These are phyloP conservation scores for Cercophora scortea DNA, from an alignment of 495 filamentous ascomycete genomes.

Conservation along the genomic window DNA sequence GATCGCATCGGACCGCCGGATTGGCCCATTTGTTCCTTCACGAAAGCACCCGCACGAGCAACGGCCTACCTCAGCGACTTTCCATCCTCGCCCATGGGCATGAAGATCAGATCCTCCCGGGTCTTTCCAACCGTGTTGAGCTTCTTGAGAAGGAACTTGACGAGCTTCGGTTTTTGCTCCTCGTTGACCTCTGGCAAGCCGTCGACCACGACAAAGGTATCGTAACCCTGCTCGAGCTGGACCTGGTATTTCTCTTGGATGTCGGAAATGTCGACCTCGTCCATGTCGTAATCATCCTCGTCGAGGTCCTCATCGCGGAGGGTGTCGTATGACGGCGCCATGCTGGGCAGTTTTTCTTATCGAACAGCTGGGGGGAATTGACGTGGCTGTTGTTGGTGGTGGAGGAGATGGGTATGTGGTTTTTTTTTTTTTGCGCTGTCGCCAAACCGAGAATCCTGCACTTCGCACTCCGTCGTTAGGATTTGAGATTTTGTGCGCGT, in stretches of 20 bases:
- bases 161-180: slow-evolving; percentile 78
- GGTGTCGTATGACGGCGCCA: slow-evolving; percentile 53
- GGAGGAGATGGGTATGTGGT: not conserved
- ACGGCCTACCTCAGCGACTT: slow-evolving; percentile 67
- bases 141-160: slow-evolving; percentile 92
- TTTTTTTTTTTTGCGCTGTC: slow-evolving; percentile 11
- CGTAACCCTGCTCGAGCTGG: slow-evolving; percentile 87
- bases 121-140: slow-evolving; percentile 75
- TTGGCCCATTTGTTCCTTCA: not conserved
- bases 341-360: slow-evolving; percentile 28
- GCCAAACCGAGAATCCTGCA: slow-evolving; percentile 13
- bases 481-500: slow-evolving; percentile 28
- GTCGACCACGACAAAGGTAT: slow-evolving; percentile 92
- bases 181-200: slow-evolving; percentile 80
- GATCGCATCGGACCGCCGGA: no score
- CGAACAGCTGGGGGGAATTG: slow-evolving; percentile 1
- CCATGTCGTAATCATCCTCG: slow-evolving; percentile 82
- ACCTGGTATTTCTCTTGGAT: slow-evolving; percentile 89
- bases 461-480: slow-evolving; percentile 12
- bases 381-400: not conserved
- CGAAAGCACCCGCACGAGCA: not conserved
- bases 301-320: slow-evolving; percentile 64
- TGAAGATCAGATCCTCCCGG: slow-evolving; percentile 79
- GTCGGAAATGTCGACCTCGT: slow-evolving; percentile 92
- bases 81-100: slow-evolving; percentile 79